These are phyloP conservation scores for Tuber borchii DNA, from an alignment of 495 filamentous ascomycete species.

Conservation along the genomic window DNA sequence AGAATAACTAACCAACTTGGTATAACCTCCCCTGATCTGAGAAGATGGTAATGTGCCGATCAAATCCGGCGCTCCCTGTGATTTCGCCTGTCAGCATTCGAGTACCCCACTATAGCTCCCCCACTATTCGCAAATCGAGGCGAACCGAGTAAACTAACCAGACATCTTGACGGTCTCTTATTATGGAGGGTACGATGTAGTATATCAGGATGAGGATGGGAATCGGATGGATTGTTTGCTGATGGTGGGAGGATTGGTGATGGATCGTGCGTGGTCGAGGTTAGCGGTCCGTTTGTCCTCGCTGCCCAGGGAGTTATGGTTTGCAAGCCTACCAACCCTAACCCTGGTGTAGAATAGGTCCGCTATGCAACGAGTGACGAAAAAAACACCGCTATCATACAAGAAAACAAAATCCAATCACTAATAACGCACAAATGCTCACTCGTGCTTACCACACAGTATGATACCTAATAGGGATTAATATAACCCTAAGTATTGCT, in stretches of 20 bases:
- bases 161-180: constrained; percentile 42
- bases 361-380: background rate
- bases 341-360: background rate
- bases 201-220: background rate
- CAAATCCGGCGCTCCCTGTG: constrained; percentile 88
- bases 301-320: background rate
- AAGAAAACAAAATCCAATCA: too few relatives aligned
- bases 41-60: constrained; percentile 99
- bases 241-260: background rate
- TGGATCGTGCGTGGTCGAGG: background rate
- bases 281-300: background rate
- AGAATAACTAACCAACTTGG: constrained; percentile 82
- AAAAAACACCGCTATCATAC: too few relatives aligned
- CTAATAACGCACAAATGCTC: too few relatives aligned
- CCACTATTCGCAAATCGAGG: constrained; percentile 11
- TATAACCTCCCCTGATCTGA: constrained; percentile 96
- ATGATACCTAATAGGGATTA: too few relatives aligned
- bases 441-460: too few relatives aligned
- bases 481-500: too few relatives aligned
- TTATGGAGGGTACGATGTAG: constrained; percentile 11
- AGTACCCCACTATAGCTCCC: constrained; percentile 30
- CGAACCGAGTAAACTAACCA: constrained; percentile 36
- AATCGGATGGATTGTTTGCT: background rate
- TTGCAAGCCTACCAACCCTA: background rate
- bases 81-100: constrained; percentile 22